Percentiles rank a stretch among this genome's conserved stretches.
Evolutionary conservation across 805 yeast species (phyloP).

Genomic region (Cyberlindnera euphorbiiphila): DNA sequence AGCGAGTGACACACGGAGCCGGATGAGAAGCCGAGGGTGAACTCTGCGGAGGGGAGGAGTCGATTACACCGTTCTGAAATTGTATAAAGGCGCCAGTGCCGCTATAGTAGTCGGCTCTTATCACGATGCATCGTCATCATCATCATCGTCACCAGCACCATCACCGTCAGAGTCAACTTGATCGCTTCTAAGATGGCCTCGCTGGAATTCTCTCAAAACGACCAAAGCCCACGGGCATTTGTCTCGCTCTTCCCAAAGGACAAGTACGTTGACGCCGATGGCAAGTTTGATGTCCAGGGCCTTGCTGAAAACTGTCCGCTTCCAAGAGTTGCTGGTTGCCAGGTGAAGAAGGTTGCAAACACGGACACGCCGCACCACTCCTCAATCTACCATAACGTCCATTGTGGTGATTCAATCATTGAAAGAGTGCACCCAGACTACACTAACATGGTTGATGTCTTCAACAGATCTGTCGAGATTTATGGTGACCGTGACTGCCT

Average conservation of each 20-base stretch:
- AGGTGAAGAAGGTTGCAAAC: conserved; percentile 28
- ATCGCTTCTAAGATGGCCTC: no score
- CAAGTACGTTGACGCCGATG: conserved; percentile 3
- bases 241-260: conserved; percentile 5
- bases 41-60: no score
- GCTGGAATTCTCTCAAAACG: not conserved
- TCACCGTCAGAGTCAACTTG: no score
- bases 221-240: conserved; percentile 7
- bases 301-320: conserved; percentile 5
- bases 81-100: no score
- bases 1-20: no score
- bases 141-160: no score
- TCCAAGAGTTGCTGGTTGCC: conserved; percentile 1
- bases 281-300: conserved; percentile 6
- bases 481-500: conserved; percentile 22
- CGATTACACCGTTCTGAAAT: no score
- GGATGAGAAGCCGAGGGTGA: no score
- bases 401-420: conserved; percentile 31
- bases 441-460: conserved; percentile 38
- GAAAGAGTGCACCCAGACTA: conserved; percentile 39
- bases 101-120: no score
- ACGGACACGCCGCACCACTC: conserved; percentile 37
- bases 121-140: no score
- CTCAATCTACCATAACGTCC: conserved; percentile 42
- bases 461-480: conserved; percentile 36